phyloP scores from a whole-genome alignment of 1,139 yeast species.

The Kurtzmaniella natalensis region DNA sequence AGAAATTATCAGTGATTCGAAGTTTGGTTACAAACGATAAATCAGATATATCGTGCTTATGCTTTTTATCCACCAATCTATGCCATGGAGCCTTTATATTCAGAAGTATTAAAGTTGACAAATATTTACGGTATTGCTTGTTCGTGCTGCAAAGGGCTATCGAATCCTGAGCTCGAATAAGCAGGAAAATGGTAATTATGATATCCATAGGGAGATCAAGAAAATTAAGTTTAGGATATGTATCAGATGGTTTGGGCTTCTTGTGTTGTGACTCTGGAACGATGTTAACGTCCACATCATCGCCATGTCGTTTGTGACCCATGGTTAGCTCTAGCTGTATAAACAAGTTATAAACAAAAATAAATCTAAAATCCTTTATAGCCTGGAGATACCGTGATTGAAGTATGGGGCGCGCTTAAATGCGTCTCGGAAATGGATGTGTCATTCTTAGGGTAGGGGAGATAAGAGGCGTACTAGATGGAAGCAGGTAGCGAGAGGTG shows the following conservation, averaged over 20 bases:
- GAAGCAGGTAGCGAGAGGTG: too few species aligned
- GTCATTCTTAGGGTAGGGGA: too few species aligned
- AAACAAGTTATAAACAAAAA: too few species aligned
- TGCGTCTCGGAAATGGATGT: too few species aligned
- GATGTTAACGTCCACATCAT: too few species aligned
- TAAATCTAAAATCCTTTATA: too few species aligned
- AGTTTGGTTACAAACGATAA: slow-evolving; percentile 14
- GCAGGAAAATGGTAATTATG: slow-evolving; percentile 17
- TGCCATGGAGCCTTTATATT: slow-evolving; percentile 29
- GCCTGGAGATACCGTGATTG: too few species aligned
- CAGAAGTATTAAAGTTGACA: slow-evolving; percentile 20
- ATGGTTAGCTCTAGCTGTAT: slow-evolving; percentile 21
- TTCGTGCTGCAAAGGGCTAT: slow-evolving; percentile 19
- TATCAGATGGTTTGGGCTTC: too few species aligned
- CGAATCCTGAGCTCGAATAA: slow-evolving; percentile 19
- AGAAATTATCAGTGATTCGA: slow-evolving; percentile 29
- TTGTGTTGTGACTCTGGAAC: too few species aligned
- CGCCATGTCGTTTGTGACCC: slow-evolving; percentile 31
- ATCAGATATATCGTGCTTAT: slow-evolving; percentile 3
- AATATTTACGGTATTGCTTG: slow-evolving; percentile 16
- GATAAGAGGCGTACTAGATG: too few species aligned
- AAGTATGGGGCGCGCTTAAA: too few species aligned
- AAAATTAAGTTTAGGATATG: too few species aligned
- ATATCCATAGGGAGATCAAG: slow-evolving; percentile 27
- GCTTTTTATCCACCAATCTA: slow-evolving; percentile 14